A percentile compares a stretch with the other conserved stretches of the same genome.
phyloP scores from a whole-genome alignment of 208 protist species.

The Trichomonas gallinae region DNA sequence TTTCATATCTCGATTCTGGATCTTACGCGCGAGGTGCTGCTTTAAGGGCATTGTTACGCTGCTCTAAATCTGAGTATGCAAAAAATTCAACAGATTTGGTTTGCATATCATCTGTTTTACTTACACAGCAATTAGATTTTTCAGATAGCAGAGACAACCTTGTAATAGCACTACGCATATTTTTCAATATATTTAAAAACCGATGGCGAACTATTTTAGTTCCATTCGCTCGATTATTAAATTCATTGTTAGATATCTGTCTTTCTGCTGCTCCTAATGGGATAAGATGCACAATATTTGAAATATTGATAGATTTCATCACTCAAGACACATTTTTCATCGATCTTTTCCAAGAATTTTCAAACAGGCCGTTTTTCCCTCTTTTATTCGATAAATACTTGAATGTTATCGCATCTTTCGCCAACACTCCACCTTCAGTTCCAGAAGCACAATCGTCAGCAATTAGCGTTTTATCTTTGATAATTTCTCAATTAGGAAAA shows the following conservation, averaged over 20 bases:
- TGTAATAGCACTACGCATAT: neutral
- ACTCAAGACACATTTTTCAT: neutral
- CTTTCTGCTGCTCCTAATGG: neutral
- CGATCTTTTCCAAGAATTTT: neutral
- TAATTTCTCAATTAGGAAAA: neutral
- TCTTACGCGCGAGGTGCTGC: neutral
- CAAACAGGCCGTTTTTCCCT: neutral
- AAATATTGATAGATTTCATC: slow-evolving; percentile 3
- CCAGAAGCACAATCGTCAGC: neutral
- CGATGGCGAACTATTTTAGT: neutral
- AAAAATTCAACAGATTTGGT: neutral
- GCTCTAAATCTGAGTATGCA: neutral
- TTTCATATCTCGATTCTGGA: neutral
- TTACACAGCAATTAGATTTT: neutral
- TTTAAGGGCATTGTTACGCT: neutral
- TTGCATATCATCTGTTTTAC: neutral
- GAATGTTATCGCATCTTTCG: neutral
- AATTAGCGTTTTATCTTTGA: neutral
- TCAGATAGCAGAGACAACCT: neutral
- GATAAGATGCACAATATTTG: neutral
- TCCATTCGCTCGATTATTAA: neutral
- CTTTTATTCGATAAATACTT: neutral
- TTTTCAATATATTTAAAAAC: neutral
- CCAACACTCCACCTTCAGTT: neutral
- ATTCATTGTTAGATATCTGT: neutral